These are phyloP conservation scores for Pyrenophora tritici-repentis DNA, from an alignment of 2,329 filamentous ascomycete genomes.

Conservation along the genomic window DNA sequence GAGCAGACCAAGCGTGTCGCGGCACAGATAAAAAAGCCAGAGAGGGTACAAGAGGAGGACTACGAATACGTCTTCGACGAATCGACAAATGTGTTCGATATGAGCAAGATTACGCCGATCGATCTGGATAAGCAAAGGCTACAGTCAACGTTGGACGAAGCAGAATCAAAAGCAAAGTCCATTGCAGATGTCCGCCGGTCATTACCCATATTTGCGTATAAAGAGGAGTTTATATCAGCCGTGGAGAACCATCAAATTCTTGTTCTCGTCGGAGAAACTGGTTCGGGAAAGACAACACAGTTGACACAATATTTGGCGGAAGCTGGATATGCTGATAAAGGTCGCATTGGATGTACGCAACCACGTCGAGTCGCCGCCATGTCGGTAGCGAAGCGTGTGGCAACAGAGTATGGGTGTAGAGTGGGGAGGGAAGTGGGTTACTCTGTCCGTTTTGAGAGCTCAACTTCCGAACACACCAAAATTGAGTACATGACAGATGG, in stretches of 20 bases:
- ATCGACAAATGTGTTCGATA: constrained; percentile 83
- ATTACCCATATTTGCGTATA: constrained; percentile 74
- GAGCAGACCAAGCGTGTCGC: constrained; percentile 89
- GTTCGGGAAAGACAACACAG: constrained; percentile 94
- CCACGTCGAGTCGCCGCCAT: constrained; percentile 95
- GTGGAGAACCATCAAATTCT: constrained; percentile 84
- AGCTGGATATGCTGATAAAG: constrained; percentile 59
- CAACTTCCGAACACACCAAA: constrained; percentile 81
- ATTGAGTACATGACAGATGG: constrained; percentile 98
- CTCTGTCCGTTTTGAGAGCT: constrained; percentile 91
- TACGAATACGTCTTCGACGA: constrained; percentile 93
- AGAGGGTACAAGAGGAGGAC: constrained; percentile 76
- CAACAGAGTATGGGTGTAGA: constrained; percentile 89
- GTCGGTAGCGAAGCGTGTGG: constrained; percentile 95
- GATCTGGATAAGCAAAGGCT: constrained; percentile 81
- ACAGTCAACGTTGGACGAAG: constrained; percentile 81
- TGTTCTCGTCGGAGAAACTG: constrained; percentile 93
- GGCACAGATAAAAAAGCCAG: constrained; percentile 59
- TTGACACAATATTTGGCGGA: constrained; percentile 92
- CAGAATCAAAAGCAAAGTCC: constrained; percentile 82
- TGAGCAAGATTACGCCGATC: constrained; percentile 69
- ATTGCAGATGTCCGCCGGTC: constrained; percentile 93
- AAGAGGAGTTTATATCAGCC: constrained; percentile 82
- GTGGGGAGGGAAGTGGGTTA: constrained; percentile 89
- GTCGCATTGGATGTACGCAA: constrained; percentile 88